A percentile compares a stretch with the other conserved stretches of the same genome.
Evolutionary conservation across 23 red algal genomes (phyloP).

Genomic region (Gracilaria domingensis): DNA sequence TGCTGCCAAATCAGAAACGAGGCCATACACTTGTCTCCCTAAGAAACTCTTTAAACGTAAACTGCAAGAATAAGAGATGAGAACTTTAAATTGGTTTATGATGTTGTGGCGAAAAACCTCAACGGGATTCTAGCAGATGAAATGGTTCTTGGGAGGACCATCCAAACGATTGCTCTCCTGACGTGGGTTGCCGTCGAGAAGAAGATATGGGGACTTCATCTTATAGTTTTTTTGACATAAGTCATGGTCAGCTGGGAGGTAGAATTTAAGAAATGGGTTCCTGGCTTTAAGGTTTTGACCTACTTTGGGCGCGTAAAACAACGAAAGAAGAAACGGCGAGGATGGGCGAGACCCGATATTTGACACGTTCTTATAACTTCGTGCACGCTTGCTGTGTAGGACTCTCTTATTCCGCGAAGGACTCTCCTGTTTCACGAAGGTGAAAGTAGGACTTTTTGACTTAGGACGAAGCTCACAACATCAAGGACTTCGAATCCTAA

Average conservation of each 20-base stretch:
- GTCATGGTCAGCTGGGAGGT: conserved; percentile 97
- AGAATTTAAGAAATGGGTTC: conserved; percentile 96
- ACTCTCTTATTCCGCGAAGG: conserved; percentile 67
- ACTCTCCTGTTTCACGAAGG: no score
- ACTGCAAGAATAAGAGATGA: conserved; percentile 80
- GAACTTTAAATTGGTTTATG: conserved; percentile 85
- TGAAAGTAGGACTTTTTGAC: conserved; percentile 91
- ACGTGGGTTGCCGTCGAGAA: conserved; percentile 82
- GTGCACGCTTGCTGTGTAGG: conserved; percentile 85
- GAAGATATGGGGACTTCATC: conserved; percentile 84
- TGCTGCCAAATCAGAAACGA: background rate
- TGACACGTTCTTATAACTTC: conserved; percentile 95
- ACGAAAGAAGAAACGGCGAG: conserved; percentile 74
- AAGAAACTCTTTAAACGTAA: conserved; percentile 68
- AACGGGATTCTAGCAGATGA: conserved; percentile 98
- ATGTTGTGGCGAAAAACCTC: conserved; percentile 74
- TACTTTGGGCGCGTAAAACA: conserved; percentile 87
- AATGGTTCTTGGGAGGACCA: conserved; percentile 97
- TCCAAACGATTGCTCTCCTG: conserved; percentile 92
- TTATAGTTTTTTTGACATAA: conserved; percentile 92
- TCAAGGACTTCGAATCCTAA: conserved; percentile 96
- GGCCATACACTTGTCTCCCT: conserved; percentile 9
- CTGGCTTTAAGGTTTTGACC: conserved; percentile 85
- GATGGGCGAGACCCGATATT: conserved; percentile 85
- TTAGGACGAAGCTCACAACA: conserved; percentile 97